phyloP scores from a whole-genome alignment of 139 green algal genomes.

The Desmodesmus armatus region DNA sequence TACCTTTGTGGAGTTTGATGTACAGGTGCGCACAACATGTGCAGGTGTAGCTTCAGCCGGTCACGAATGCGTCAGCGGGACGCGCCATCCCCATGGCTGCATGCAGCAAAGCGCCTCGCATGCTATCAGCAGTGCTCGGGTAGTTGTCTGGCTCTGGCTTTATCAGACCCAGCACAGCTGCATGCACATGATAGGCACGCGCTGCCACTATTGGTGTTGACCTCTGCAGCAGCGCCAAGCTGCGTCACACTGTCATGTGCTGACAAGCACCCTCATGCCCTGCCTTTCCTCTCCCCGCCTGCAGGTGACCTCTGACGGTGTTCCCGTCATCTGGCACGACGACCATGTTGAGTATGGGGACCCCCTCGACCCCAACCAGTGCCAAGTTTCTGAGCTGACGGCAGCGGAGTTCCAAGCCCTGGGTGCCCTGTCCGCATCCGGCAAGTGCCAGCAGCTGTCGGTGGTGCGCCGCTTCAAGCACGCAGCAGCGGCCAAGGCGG shows the following conservation, averaged over 20 bases:
- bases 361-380: conserved; percentile 33
- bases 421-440: conserved; percentile 9
- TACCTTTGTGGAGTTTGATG: conserved; percentile 90
- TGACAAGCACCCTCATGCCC: not conserved
- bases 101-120: too few species aligned
- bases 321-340: conserved; percentile 90
- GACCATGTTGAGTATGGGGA: conserved; percentile 72
- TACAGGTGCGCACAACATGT: too few species aligned
- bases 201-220: too few species aligned
- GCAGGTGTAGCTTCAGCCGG: too few species aligned
- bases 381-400: conserved; percentile 70
- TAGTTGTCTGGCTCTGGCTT: too few species aligned
- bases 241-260: not conserved
- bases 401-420: conserved; percentile 74
- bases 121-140: too few species aligned
- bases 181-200: too few species aligned
- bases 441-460: conserved; percentile 12
- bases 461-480: conserved; percentile 43
- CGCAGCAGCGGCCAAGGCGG: conserved; percentile 7
- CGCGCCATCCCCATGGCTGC: too few species aligned
- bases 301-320: conserved; percentile 76
- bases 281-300: conserved; percentile 48
- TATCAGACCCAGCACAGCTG: too few species aligned
- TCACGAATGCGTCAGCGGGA: too few species aligned
- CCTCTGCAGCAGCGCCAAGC: not conserved